Conservation (phyloP, 345 rosid species). For the Microcos paniculata region DNA sequence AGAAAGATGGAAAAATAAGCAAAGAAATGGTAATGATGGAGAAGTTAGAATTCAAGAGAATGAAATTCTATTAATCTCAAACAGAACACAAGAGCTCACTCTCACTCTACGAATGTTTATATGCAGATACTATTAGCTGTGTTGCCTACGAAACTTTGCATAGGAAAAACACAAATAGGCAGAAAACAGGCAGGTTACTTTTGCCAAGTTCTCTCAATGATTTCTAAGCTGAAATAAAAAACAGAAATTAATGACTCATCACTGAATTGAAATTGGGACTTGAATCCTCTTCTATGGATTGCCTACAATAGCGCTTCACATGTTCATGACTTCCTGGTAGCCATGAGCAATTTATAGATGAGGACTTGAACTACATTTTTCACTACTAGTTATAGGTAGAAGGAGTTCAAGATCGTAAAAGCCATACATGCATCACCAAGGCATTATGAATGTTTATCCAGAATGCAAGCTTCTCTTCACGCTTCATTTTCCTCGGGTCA, state of each 20-base stretch:
- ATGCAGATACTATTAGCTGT: no score
- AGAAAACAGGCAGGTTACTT: background rate
- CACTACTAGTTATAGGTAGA: background rate
- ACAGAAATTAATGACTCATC: background rate
- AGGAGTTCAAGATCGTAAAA: constrained; percentile 13
- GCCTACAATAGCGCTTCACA: background rate
- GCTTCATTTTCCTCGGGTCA: constrained; percentile 75
- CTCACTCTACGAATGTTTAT: no score
- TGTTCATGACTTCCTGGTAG: background rate
- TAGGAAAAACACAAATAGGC: no score
- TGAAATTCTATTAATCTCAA: no score
- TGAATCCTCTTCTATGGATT: no score
- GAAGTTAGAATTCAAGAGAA: no score
- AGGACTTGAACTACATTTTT: background rate
- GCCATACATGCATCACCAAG: constrained; percentile 74
- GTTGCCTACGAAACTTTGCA: no score
- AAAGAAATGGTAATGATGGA: no score
- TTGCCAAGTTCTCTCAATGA: background rate
- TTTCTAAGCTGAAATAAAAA: background rate
- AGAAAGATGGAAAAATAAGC: no score
- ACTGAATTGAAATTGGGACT: background rate
- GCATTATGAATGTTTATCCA: constrained; percentile 94
- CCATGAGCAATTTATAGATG: background rate
- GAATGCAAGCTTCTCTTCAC: constrained; percentile 92
- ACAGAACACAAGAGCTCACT: no score